These are phyloP conservation scores for Diaporthe citri DNA, from an alignment of 2,329 filamentous ascomycete genomes.

Conservation along the genomic window DNA sequence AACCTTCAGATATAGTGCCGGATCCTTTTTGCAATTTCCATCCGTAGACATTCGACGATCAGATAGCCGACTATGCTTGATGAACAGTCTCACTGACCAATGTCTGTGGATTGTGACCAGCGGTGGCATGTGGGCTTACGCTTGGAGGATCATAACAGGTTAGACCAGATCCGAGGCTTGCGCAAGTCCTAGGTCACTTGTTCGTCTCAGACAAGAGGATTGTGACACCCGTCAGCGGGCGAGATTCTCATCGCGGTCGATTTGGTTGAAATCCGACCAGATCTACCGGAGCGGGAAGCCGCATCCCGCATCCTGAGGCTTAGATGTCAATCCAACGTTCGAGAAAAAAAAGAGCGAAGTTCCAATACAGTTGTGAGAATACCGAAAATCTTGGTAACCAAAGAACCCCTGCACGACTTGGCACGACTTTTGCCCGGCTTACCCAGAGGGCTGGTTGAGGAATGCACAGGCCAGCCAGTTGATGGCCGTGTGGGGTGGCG, in stretches of 20 bases:
- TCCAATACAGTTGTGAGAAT: too few species aligned
- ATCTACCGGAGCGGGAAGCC: background rate
- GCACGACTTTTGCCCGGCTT: constrained; percentile 24
- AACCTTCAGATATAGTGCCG: background rate
- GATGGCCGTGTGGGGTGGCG: constrained; percentile 25
- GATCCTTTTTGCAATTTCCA: background rate
- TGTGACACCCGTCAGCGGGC: background rate
- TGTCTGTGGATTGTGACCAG: constrained; percentile 2
- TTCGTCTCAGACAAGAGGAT: constrained; percentile 4
- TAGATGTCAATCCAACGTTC: background rate
- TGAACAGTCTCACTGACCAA: background rate
- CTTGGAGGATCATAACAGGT: background rate
- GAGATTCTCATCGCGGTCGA: background rate
- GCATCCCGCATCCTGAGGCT: constrained; percentile 16
- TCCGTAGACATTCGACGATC: constrained; percentile 2
- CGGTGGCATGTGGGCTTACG: constrained; percentile 21
- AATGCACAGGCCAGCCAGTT: constrained; percentile 28
- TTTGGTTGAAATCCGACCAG: background rate
- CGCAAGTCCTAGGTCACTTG: constrained; percentile 17
- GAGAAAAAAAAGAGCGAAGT: background rate
- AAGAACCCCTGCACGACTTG: constrained; percentile 1
- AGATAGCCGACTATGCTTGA: constrained; percentile 10
- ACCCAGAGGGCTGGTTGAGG: constrained; percentile 29
- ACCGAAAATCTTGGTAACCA: background rate
- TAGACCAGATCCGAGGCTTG: constrained; percentile 18